Evolutionary conservation across 306 rosid genomes (phyloP), one percentile per base, ranked within the genome.

Genomic region (Herpetospermum pedunculosum): DNA sequence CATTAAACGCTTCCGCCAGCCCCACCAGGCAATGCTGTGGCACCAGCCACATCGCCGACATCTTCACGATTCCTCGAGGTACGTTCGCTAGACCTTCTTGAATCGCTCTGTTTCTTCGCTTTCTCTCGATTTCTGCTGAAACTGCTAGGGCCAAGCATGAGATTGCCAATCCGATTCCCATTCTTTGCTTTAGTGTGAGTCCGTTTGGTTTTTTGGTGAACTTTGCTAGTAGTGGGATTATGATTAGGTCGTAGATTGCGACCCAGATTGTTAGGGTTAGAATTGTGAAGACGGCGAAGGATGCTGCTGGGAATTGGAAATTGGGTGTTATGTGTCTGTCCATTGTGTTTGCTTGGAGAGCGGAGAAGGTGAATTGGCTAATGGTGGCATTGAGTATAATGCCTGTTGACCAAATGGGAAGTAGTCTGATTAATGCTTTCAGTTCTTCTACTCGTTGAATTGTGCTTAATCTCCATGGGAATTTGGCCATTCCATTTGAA

Each of bases 381-480:
- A 85, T 65, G 55, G 77, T 48, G 16, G 75, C 70, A 0, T 80
- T 77, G 59, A 87, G 29, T 7, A 77, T 30, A 54, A 93, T 84
- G 64, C 89, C 83, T 0, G 90, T 72, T 21, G 97, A 89, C 97
- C 97, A 93, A 41, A 93, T 81, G 0, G 96, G 97, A 46, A 91
- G 77, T 41, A 93, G 86, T 74, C 81, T 91, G 72, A 91, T 68
- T 4, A 93, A 54, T 25, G 82, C 88, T 76, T 93, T 93, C 2
- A 93, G 78, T 72, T 90, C 94, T 78, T 93, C 96, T 48, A 93
- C 96, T 86, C 89, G 87, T 72, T 85, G 85, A 12, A 89, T 83
- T 23, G 97, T 91, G 77, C 94, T 82, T 62, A 87, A 12, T 25
- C 82, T 83, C 94, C 90, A 86, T 41, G 87, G 90, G 1, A 87